Conservation (phyloP, 129 eudicot genomes). For the Pseudognaphalium luteoalbum region DNA sequence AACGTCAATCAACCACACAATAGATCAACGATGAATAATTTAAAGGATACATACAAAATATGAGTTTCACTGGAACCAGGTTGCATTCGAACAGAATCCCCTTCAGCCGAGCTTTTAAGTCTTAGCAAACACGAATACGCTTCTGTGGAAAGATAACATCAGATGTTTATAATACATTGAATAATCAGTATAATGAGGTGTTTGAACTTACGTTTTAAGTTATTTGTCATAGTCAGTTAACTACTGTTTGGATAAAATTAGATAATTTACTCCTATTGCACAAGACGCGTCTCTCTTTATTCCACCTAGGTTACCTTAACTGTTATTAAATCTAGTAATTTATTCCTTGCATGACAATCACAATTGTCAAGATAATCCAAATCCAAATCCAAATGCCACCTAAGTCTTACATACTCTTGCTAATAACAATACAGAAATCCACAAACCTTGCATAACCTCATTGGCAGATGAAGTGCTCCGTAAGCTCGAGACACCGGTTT, state of each 20-base stretch:
- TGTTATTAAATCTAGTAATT: not conserved
- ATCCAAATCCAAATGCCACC: not conserved
- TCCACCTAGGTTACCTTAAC: not conserved
- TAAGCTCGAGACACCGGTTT: slow-evolving; percentile 62
- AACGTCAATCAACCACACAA: not conserved
- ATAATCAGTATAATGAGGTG: not conserved
- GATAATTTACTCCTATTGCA: not conserved
- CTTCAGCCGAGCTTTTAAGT: slow-evolving; percentile 75
- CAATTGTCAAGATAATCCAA: not conserved
- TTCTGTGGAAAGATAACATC: slow-evolving; percentile 44
- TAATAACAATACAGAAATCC: not conserved
- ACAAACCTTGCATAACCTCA: slow-evolving; percentile 68
- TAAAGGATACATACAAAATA: slow-evolving; percentile 58
- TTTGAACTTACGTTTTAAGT: not conserved
- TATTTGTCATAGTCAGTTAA: not conserved
- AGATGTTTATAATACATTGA: slow-evolving; percentile 11
- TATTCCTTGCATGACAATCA: not conserved
- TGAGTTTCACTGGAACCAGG: slow-evolving; percentile 81
- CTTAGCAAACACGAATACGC: slow-evolving; percentile 58
- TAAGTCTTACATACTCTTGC: not conserved
- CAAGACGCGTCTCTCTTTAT: not conserved
- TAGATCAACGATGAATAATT: not conserved
- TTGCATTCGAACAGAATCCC: slow-evolving; percentile 70
- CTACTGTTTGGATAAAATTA: too few relatives aligned
- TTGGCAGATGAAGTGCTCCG: slow-evolving; percentile 67